phyloP scores from a whole-genome alignment of 106 monocot species.

The Cymbidium sinense region DNA sequence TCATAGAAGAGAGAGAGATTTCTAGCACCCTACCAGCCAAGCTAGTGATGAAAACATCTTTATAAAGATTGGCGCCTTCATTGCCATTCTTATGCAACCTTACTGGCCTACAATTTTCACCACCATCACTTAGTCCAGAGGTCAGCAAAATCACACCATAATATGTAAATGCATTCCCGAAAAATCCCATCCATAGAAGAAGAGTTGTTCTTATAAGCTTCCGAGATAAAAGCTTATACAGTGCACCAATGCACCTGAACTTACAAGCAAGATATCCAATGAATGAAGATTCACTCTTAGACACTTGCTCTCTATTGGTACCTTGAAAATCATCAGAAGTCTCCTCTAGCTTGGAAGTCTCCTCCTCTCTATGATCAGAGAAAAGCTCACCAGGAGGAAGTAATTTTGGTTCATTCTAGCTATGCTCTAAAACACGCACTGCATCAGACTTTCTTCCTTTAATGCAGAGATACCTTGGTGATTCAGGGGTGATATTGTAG shows the following conservation, averaged over 20 bases:
- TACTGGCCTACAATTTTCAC: conserved; percentile 21
- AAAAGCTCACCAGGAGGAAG: conserved; percentile 55
- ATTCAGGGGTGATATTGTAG: conserved; percentile 54
- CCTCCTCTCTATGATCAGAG: conserved; percentile 18
- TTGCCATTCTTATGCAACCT: background rate
- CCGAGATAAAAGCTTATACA: conserved; percentile 38
- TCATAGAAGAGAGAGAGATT: background rate
- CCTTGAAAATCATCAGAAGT: conserved; percentile 26
- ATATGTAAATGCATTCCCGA: conserved; percentile 80
- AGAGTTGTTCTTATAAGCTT: conserved; percentile 53
- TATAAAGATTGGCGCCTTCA: conserved; percentile 33
- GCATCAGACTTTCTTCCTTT: conserved; percentile 55
- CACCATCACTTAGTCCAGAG: conserved; percentile 33
- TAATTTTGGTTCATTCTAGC: conserved; percentile 37
- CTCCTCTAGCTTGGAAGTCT: conserved; percentile 18
- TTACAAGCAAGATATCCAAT: conserved; percentile 13
- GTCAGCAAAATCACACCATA: conserved; percentile 80
- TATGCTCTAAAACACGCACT: conserved; percentile 36
- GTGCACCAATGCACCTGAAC: conserved; percentile 20
- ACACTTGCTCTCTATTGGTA: conserved; percentile 17
- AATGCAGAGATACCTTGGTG: conserved; percentile 77
- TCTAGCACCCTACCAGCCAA: conserved; percentile 40
- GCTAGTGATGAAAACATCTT: conserved; percentile 72
- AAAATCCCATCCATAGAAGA: conserved; percentile 69
- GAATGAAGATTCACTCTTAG: background rate